Evolutionary conservation across 2,329 filamentous ascomycete genomes (phyloP).

Genomic region (Clonostachys rhizophaga): DNA sequence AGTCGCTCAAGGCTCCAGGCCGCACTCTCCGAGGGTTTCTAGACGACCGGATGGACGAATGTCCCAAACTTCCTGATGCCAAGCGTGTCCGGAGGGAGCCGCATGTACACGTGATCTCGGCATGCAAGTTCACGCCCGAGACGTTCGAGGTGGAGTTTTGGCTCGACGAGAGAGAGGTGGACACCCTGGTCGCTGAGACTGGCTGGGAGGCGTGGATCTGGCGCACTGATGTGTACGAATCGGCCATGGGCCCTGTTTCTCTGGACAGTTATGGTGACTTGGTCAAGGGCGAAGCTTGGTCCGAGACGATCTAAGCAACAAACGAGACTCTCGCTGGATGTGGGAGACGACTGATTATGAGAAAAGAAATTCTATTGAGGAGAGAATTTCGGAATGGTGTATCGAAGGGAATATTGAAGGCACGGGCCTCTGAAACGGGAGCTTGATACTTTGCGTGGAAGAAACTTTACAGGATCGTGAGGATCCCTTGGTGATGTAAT

Average conservation of each 20-base stretch:
- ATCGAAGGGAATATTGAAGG: no score
- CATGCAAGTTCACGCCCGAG: not conserved
- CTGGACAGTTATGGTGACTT: not conserved
- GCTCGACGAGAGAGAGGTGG: not conserved
- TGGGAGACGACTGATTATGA: no score
- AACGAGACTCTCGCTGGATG: no score
- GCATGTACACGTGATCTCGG: not conserved
- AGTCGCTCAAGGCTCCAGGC: not conserved
- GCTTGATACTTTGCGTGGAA: no score
- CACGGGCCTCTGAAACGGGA: no score
- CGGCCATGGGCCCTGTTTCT: not conserved
- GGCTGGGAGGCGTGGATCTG: conserved; percentile 1
- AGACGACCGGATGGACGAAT: not conserved
- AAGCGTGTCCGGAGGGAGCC: not conserved
- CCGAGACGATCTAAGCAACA: no score
- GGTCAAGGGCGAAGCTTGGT: not conserved
- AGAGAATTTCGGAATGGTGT: no score
- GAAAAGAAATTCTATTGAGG: no score
- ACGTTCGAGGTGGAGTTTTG: not conserved
- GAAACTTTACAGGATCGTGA: no score
- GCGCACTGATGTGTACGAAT: not conserved
- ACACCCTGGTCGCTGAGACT: not conserved
- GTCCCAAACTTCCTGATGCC: no score
- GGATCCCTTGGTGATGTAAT: no score
- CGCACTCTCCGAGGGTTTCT: not conserved